Evolutionary conservation across 148 eudicot species (phyloP).

Genomic region (Vaccinium darrowii): DNA sequence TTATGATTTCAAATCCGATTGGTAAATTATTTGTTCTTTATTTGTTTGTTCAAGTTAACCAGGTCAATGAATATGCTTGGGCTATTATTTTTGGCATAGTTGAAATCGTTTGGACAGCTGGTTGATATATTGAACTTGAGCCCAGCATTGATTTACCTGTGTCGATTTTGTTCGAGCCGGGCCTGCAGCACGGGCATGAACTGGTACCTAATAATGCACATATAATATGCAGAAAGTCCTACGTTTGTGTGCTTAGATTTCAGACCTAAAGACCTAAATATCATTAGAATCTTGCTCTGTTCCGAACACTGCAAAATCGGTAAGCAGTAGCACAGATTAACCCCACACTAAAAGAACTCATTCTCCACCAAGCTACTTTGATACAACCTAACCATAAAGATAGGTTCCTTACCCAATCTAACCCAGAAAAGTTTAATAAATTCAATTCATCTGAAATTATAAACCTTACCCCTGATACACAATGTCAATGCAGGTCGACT

Average conservation of each 20-base stretch:
- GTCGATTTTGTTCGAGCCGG: too few relatives aligned
- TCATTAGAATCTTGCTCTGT: neutral
- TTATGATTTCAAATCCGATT: too few relatives aligned
- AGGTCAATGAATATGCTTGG: too few relatives aligned
- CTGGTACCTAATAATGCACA: neutral
- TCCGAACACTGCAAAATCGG: neutral
- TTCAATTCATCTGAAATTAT: neutral
- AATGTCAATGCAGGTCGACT: conserved; percentile 16
- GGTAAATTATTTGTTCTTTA: too few relatives aligned
- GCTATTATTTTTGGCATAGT: too few relatives aligned
- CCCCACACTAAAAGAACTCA: neutral
- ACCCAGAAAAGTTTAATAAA: neutral
- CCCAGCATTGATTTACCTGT: too few relatives aligned
- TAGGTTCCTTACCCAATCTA: neutral
- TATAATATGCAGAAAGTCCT: neutral
- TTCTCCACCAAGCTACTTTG: neutral
- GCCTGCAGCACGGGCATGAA: too few relatives aligned
- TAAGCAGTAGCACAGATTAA: neutral
- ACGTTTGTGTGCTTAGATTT: neutral
- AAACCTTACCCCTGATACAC: neutral
- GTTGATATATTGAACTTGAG: too few relatives aligned
- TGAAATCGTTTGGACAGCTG: too few relatives aligned
- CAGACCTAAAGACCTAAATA: neutral
- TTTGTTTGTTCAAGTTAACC: too few relatives aligned
- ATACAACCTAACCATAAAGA: neutral